These are phyloP conservation scores for Mimosa pudica DNA, from an alignment of 306 rosid species.

Conservation along the genomic window DNA sequence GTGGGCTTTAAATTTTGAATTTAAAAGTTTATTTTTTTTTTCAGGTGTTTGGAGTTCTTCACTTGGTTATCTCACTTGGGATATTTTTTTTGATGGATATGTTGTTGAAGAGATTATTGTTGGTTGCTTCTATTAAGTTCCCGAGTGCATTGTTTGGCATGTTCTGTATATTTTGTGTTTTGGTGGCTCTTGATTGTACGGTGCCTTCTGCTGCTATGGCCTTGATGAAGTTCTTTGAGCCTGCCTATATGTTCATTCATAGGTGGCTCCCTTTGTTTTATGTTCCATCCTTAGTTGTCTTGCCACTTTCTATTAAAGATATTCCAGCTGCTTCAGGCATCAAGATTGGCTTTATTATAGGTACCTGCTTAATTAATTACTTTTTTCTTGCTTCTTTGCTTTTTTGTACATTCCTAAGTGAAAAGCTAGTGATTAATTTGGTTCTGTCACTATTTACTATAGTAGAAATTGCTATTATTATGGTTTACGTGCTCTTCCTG, in stretches of 20 bases:
- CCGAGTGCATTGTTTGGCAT: slow-evolving; percentile 96
- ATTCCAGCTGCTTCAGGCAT: slow-evolving; percentile 88
- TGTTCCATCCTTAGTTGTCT: slow-evolving; percentile 84
- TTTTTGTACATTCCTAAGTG: background rate
- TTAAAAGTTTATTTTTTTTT: background rate
- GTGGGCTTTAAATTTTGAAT: background rate
- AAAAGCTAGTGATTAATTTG: background rate
- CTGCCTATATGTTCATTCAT: slow-evolving; percentile 85
- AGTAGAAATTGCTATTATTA: slow-evolving; percentile 11
- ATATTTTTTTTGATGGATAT: slow-evolving; percentile 64
- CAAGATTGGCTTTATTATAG: slow-evolving; percentile 78
- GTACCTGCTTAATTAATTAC: slow-evolving; percentile 38
- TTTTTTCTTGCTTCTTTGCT: slow-evolving; percentile 22
- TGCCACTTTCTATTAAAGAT: slow-evolving; percentile 81
- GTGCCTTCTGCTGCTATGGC: slow-evolving; percentile 66
- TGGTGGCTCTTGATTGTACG: slow-evolving; percentile 66
- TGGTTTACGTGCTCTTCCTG: background rate
- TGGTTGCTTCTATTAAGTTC: slow-evolving; percentile 76
- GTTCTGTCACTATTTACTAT: background rate
- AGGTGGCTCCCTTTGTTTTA: slow-evolving; percentile 95
- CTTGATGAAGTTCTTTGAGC: slow-evolving; percentile 78
- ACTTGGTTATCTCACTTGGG: slow-evolving; percentile 77
- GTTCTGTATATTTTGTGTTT: slow-evolving; percentile 87
- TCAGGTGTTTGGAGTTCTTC: slow-evolving; percentile 62
- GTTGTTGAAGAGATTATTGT: slow-evolving; percentile 67